phyloP scores from a whole-genome alignment of 805 yeast genomes.

The Lachancea quebecensis region DNA sequence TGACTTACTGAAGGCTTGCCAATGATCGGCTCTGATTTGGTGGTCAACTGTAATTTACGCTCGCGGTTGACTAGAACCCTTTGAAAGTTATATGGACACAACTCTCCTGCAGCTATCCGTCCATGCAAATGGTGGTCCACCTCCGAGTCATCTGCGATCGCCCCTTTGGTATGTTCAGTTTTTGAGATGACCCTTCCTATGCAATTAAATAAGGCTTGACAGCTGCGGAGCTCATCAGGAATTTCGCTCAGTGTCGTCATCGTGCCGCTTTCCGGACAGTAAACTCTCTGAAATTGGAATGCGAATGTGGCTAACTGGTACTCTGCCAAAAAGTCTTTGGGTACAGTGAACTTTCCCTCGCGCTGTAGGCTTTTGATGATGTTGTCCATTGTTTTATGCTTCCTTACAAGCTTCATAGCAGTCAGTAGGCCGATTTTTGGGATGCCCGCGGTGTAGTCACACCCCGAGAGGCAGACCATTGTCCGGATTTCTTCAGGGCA shows the following conservation, averaged over 20 bases:
- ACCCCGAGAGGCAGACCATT: slow-evolving; percentile 87
- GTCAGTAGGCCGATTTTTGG: slow-evolving; percentile 73
- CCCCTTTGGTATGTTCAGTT: slow-evolving; percentile 12
- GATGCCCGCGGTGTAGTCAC: slow-evolving; percentile 90
- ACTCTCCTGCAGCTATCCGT: slow-evolving; percentile 54
- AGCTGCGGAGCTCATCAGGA: slow-evolving; percentile 33
- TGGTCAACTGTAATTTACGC: slow-evolving; percentile 20
- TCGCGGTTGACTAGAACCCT: slow-evolving; percentile 32
- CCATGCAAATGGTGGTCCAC: slow-evolving; percentile 43
- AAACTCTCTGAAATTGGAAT: slow-evolving; percentile 80
- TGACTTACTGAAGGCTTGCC: not conserved
- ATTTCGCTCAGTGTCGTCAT: slow-evolving; percentile 56
- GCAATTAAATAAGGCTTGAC: slow-evolving; percentile 32
- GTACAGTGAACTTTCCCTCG: slow-evolving; percentile 53
- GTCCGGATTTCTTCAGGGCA: slow-evolving; percentile 54
- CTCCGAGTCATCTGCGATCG: slow-evolving; percentile 26
- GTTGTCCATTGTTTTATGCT: slow-evolving; percentile 45
- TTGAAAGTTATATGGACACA: slow-evolving; percentile 48
- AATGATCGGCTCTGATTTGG: slow-evolving; percentile 20
- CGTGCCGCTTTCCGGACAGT: slow-evolving; percentile 47
- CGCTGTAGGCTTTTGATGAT: slow-evolving; percentile 49
- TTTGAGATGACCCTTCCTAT: slow-evolving; percentile 33
- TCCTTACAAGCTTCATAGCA: slow-evolving; percentile 56
- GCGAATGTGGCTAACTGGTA: slow-evolving; percentile 65
- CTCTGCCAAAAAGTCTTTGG: slow-evolving; percentile 52